phyloP scores from a whole-genome alignment of 257 asterid species.

The Nicotiana tomentosiformis region DNA sequence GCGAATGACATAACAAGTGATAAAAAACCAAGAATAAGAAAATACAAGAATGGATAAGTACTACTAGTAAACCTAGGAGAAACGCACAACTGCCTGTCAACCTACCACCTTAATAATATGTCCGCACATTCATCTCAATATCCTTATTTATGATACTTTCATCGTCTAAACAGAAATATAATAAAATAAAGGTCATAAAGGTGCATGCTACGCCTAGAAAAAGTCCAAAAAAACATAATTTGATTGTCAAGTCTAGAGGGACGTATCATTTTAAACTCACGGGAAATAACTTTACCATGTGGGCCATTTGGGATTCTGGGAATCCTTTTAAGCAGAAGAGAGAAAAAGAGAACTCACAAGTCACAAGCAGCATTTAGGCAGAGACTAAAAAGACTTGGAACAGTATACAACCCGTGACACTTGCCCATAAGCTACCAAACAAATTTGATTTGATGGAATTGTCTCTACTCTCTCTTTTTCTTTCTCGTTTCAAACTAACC shows the following conservation, averaged over 20 bases:
- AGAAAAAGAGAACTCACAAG: not conserved
- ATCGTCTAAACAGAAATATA: no score
- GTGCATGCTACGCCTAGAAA: not conserved
- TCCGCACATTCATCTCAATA: no score
- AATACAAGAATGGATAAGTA: no score
- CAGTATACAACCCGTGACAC: not conserved
- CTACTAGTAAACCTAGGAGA: no score
- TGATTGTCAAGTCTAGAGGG: not conserved
- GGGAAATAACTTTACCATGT: not conserved
- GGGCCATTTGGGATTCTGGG: not conserved
- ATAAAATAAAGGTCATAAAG: no score
- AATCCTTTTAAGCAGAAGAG: not conserved
- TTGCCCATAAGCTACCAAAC: not conserved
- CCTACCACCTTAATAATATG: no score
- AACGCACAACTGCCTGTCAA: no score
- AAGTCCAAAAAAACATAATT: not conserved
- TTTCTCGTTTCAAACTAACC: not conserved
- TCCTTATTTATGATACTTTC: accelerated
- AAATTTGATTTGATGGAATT: not conserved
- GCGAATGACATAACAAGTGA: no score
- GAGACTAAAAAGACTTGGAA: not conserved
- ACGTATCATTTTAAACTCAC: not conserved
- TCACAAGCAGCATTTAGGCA: not conserved
- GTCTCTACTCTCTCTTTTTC: not conserved
- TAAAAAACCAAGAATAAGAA: no score